Percentiles rank a stretch among this genome's conserved stretches.
These are phyloP conservation scores for Vaccinium darrowii DNA, from an alignment of 148 eudicot species.

Conservation along the genomic window DNA sequence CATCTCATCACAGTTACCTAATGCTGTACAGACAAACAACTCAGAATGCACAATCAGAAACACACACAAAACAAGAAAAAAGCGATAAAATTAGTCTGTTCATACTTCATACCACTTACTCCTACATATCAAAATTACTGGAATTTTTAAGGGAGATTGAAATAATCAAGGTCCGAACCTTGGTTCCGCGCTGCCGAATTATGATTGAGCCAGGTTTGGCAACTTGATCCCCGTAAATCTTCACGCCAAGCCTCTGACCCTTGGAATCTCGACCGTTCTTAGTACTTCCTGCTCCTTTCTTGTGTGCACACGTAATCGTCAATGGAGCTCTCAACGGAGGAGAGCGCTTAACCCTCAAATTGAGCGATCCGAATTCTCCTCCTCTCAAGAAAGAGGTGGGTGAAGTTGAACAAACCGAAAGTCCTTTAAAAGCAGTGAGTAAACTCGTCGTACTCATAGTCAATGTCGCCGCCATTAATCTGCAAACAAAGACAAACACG, in stretches of 20 bases:
- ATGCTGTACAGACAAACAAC: neutral
- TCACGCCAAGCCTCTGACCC: constrained; percentile 65
- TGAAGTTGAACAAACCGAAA: constrained; percentile 46
- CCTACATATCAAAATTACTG: neutral
- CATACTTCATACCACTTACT: neutral
- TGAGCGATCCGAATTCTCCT: constrained; percentile 31
- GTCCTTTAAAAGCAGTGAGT: constrained; percentile 41
- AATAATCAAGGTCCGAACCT: constrained; percentile 29
- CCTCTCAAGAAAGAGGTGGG: constrained; percentile 36
- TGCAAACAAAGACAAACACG: neutral
- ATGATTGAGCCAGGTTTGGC: constrained; percentile 73
- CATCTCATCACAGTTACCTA: neutral
- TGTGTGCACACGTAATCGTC: constrained; percentile 59
- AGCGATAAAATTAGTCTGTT: neutral
- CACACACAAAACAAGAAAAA: neutral
- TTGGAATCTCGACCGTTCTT: constrained; percentile 65
- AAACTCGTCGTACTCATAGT: constrained; percentile 41
- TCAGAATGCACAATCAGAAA: neutral
- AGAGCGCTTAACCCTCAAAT: constrained; percentile 19
- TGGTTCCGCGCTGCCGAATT: constrained; percentile 62
- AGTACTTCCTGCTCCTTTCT: constrained; percentile 73
- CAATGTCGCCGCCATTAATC: constrained; percentile 28
- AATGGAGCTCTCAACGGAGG: constrained; percentile 33
- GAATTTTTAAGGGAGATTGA: neutral
- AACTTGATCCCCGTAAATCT: constrained; percentile 61